A percentile compares a stretch with the other conserved stretches of the same genome.
These are phyloP conservation scores for Astragalus membranaceus DNA, from an alignment of 306 rosid genomes.

Conservation along the genomic window DNA sequence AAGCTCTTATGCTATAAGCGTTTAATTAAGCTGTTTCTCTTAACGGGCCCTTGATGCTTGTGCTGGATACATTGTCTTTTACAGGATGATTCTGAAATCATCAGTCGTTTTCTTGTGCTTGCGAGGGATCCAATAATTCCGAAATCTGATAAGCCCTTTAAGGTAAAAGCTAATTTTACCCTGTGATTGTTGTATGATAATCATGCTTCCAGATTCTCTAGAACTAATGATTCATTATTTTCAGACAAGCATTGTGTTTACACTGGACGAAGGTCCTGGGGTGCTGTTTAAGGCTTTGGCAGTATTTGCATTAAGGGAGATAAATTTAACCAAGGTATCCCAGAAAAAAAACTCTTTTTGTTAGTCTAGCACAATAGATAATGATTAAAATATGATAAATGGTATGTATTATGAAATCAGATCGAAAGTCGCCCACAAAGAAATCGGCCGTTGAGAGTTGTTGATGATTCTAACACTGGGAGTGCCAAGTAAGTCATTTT, in stretches of 20 bases:
- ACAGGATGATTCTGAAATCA: constrained; percentile 47
- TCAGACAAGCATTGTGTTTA: constrained; percentile 53
- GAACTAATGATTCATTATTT: constrained; percentile 1
- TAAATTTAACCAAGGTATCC: constrained; percentile 40
- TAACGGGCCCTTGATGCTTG: no score
- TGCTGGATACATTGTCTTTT: constrained; percentile 10
- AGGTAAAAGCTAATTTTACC: constrained; percentile 26
- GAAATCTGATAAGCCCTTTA: constrained; percentile 34
- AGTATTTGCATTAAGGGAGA: constrained; percentile 48
- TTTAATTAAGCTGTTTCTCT: no score
- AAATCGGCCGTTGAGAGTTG: constrained; percentile 50
- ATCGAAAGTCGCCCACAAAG: constrained; percentile 60
- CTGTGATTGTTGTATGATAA: not conserved
- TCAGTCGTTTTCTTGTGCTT: constrained; percentile 53
- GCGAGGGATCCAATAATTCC: constrained; percentile 70
- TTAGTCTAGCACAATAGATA: constrained; percentile 3
- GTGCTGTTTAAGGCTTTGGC: constrained; percentile 54
- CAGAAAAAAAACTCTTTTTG: not conserved
- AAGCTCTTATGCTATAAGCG: no score
- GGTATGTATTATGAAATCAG: constrained; percentile 25
- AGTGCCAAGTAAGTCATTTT: constrained; percentile 38
- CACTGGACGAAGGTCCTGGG: constrained; percentile 49
- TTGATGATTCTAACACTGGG: constrained; percentile 46
- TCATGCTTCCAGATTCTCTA: not conserved
- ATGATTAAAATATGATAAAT: not conserved